Evolutionary conservation across 2,329 filamentous ascomycete genomes (phyloP).

Genomic region (Fusarium sp.): DNA sequence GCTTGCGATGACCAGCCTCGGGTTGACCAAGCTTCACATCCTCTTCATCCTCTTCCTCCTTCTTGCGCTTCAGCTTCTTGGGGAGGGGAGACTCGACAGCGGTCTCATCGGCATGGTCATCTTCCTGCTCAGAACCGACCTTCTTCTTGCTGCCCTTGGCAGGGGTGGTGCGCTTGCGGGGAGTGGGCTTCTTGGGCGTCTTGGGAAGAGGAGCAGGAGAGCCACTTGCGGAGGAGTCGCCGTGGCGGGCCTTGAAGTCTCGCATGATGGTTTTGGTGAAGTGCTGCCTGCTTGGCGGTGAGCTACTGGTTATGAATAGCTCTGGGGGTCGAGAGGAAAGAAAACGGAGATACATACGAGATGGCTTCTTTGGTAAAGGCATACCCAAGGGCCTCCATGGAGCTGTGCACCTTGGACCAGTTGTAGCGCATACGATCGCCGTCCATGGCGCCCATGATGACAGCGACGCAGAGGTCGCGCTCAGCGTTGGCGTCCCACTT

Average conservation of each 20-base stretch:
- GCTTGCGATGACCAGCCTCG: conserved; percentile 2
- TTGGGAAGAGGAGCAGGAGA: conserved; percentile 29
- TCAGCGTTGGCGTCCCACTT: conserved; percentile 51
- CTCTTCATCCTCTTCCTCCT: conserved; percentile 34
- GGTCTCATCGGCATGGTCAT: conserved; percentile 24
- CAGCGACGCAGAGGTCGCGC: conserved; percentile 51
- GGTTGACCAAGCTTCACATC: conserved; percentile 33
- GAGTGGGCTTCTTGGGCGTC: conserved; percentile 33
- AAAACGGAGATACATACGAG: conserved; percentile 43
- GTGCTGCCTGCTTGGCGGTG: conserved; percentile 47
- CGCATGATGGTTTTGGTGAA: conserved; percentile 52
- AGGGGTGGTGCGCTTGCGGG: conserved; percentile 33
- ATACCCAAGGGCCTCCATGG: conserved; percentile 49
- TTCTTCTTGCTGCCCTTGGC: conserved; percentile 34
- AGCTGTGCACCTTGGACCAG: conserved; percentile 46
- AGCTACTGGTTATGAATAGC: background rate
- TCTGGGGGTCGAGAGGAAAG: background rate
- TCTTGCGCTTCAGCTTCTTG: conserved; percentile 47
- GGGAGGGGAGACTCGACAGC: conserved; percentile 23
- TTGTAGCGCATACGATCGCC: conserved; percentile 44
- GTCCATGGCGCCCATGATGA: conserved; percentile 45
- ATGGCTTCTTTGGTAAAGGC: conserved; percentile 52
- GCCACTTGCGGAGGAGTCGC: conserved; percentile 1
- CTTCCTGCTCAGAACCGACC: conserved; percentile 20
- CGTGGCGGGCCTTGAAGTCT: conserved; percentile 47